Evolutionary conservation across 208 protist species (phyloP).

Genomic region (Trichomonas tenax): DNA sequence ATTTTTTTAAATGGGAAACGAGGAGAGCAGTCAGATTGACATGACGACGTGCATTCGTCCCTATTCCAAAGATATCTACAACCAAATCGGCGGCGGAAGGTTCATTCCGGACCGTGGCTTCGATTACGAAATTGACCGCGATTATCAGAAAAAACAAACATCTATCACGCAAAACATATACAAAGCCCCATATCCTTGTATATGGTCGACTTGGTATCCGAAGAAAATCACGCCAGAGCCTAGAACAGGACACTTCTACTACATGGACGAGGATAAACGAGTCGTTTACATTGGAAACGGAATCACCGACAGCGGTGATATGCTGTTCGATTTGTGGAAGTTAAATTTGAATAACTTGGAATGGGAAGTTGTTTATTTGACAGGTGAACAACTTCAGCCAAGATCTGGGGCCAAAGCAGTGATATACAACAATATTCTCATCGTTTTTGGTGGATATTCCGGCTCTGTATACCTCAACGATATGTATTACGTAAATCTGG

Average conservation of each 20-base stretch:
- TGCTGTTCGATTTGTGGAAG: neutral
- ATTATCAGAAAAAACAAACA: neutral
- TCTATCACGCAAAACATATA: neutral
- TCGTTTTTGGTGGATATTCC: neutral
- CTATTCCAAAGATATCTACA: neutral
- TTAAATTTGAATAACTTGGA: neutral
- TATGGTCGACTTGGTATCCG: neutral
- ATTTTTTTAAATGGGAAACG: neutral
- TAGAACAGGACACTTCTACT: neutral
- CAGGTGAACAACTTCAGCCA: neutral
- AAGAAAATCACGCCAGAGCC: neutral
- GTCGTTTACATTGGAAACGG: neutral
- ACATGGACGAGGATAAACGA: neutral
- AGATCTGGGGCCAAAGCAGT: neutral
- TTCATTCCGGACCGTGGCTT: neutral
- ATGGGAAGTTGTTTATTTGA: neutral
- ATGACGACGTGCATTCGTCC: neutral
- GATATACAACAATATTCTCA: neutral
- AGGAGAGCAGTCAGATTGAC: neutral
- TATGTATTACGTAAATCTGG: neutral
- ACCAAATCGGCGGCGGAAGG: neutral
- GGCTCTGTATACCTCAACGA: neutral
- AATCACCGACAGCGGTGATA: neutral
- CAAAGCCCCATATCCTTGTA: neutral
- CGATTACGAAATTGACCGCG: neutral